Evolutionary conservation across 306 rosid species (phyloP), one percentile per base, ranked within the genome.

Genomic region (Crotalaria pallida): DNA sequence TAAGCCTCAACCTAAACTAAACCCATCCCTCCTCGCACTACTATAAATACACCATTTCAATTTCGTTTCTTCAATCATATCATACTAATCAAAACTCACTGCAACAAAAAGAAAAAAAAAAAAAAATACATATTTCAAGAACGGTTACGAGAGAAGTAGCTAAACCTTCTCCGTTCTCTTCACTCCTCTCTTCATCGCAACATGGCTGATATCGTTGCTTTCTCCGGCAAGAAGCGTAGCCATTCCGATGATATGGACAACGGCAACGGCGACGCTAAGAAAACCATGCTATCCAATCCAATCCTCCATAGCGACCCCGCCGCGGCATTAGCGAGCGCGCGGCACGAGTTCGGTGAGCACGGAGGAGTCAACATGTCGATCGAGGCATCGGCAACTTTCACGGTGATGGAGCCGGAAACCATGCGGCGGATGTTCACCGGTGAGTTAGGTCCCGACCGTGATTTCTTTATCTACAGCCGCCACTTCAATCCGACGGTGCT

Each of bases 291-390:
- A 2, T 6, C 77, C 2, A 0, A 34, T 44, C 0, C 4, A 36
- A 6, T 18, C 1, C 10, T 15, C 17, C 15, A 0, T 19, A 58
- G 65, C 23, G 38, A 91, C 67, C 99, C 99, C 0, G 96, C 96
- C 3, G 85, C 91, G 0, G 84, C 99, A 11, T 34, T 95, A 2
- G 99, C 97, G 0, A 73, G 72, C 33, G 84, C 87, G 2, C 88
- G 99, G 2, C 99, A 95, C 43, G 99, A 95, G 52, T 95, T 95
- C 70, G 99, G 99, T 1, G 97, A 95, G 74, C 99, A 95, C 48
- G 99, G 99, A 0, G 99, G 99, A 0, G 97, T 95, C 0, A 95
- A 95, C 88, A 95, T 95, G 99, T 95, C 99, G 7, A 95, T 95
- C n/a, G 99, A 95, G 67, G 96, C 99, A 1, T 95, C 99, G 0